Evolutionary conservation across 1,284 basidiomycete genomes (phyloP).

Genomic region (Cystobasidiaceae sp.): DNA sequence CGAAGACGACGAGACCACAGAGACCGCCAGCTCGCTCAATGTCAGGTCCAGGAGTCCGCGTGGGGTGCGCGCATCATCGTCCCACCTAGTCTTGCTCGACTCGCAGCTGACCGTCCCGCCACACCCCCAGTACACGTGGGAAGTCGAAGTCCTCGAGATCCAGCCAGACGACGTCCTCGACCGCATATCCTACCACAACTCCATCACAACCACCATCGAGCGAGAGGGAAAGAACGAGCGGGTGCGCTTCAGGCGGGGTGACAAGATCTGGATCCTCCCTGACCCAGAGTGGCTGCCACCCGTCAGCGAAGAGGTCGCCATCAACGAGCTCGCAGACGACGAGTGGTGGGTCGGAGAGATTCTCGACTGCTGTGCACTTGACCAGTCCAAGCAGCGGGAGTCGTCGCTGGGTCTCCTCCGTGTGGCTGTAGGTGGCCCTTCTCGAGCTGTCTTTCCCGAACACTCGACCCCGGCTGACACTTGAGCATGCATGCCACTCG

Average conservation of each 20-base stretch:
- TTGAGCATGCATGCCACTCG: neutral
- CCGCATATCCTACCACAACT: slow-evolving; percentile 10
- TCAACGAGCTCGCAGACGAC: slow-evolving; percentile 21
- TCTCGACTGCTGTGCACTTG: slow-evolving; percentile 20
- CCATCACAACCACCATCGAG: slow-evolving; percentile 12
- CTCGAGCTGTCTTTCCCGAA: no score
- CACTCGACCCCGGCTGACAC: neutral
- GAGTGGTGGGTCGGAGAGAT: slow-evolving; percentile 27
- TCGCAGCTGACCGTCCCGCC: neutral
- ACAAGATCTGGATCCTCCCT: slow-evolving; percentile 29
- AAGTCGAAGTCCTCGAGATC: slow-evolving; percentile 16
- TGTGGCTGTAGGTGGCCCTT: slow-evolving; percentile 11
- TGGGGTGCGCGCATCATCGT: slow-evolving; percentile 1
- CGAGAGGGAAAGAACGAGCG: slow-evolving; percentile 23
- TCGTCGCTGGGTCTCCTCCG: slow-evolving; percentile 6
- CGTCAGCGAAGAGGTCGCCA: slow-evolving; percentile 11
- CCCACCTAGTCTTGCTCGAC: neutral
- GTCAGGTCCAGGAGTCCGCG: slow-evolving; percentile 8
- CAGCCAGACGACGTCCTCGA: slow-evolving; percentile 8
- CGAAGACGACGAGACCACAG: neutral
- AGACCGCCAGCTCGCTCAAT: neutral
- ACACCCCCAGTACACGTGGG: slow-evolving; percentile 8
- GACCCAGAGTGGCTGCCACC: slow-evolving; percentile 19
- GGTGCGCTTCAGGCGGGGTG: slow-evolving; percentile 21
- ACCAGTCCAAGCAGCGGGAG: neutral